A percentile compares a stretch with the other conserved stretches of the same genome.
phyloP scores from a whole-genome alignment of 176 grass and related monocot genomes.

The Tuctoria greenei region DNA sequence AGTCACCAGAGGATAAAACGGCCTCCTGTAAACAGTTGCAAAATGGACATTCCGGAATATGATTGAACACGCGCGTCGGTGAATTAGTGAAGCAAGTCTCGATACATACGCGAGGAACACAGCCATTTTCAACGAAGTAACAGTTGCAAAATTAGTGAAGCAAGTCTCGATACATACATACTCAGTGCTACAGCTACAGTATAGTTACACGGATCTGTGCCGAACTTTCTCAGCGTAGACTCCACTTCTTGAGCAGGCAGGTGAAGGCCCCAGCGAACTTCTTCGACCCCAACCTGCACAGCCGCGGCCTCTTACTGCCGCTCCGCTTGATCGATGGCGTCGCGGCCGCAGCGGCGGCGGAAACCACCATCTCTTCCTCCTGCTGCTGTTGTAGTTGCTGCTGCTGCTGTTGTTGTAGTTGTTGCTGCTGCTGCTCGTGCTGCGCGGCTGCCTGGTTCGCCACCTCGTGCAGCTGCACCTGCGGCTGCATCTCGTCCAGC shows the following conservation, averaged over 20 bases:
- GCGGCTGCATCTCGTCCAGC: constrained; percentile 24
- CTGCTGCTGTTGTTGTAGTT: neutral
- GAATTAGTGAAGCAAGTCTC: no score
- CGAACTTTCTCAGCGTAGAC: neutral
- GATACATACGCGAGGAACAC: no score
- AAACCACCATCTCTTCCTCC: neutral
- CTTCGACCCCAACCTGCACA: constrained; percentile 51
- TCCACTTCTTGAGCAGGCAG: constrained; percentile 51
- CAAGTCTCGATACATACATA: no score
- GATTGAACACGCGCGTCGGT: no score
- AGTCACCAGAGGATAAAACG: no score
- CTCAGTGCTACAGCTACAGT: neutral
- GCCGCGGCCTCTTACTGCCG: constrained; percentile 32
- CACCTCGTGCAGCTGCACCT: constrained; percentile 51
- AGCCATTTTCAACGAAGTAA: no score
- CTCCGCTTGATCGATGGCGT: constrained; percentile 8
- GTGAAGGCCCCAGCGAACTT: constrained; percentile 43
- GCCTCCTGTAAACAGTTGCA: no score
- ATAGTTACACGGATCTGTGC: neutral
- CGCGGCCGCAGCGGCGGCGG: neutral
- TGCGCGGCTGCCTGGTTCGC: constrained; percentile 31
- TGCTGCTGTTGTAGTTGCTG: neutral
- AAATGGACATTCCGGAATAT: no score
- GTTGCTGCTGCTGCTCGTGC: neutral
- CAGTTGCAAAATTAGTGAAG: no score